Base-by-base conservation (phyloP, 2,329 filamentous ascomycete species). In the Coniosporium tulheliwenetii region DNA sequence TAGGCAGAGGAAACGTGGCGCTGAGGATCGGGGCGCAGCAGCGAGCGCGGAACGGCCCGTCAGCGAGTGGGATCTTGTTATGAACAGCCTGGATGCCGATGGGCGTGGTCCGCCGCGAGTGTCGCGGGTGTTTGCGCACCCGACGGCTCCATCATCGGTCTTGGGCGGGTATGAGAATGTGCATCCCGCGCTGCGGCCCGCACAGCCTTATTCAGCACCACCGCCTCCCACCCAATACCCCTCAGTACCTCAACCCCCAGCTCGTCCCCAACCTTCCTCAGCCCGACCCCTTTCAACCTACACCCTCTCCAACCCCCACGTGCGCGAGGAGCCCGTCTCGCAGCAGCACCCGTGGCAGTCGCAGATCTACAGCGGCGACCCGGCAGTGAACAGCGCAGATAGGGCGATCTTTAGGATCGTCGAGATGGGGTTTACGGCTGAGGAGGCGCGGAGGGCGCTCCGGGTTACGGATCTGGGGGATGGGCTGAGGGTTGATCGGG, bases 391-490 rank as follows among this genome's bases (percentile, higher is more conserved):
- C 39, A 71, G 73, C 0, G 69, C 69, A 10, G 73, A 77, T 38
- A 62, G 64, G 37, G 75, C 75, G 0, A 67, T 79, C 13, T 58
- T 63, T 37, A 61, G 66, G 35, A 70, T 79, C 42, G 70, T 77
- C 5, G 68, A 75, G 31, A 71, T 79, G 53, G 75, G 75, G 0
- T 79, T 79, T 47, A 63, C 63, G 7, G 58, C 66, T 12, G 63
- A 65, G 13, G 64, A 75, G 45, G 74, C 73, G 7, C 67, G 69
- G 43, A 66, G 69, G 49, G 75, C 75, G 13, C 56, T 79, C 13
- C 65, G 67, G 34, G 65, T 69, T 48, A 79, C 74, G 5, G 75
- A 79, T 52, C 66, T 65, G 10, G 75, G 74, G 0, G 70, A 75
- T 46, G 72, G 72, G 1, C 58, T 79, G 45, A 61, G 76, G 42